phyloP scores from a whole-genome alignment of 1,284 basidiomycete genomes.

The Ceratobasidium theobromae region DNA sequence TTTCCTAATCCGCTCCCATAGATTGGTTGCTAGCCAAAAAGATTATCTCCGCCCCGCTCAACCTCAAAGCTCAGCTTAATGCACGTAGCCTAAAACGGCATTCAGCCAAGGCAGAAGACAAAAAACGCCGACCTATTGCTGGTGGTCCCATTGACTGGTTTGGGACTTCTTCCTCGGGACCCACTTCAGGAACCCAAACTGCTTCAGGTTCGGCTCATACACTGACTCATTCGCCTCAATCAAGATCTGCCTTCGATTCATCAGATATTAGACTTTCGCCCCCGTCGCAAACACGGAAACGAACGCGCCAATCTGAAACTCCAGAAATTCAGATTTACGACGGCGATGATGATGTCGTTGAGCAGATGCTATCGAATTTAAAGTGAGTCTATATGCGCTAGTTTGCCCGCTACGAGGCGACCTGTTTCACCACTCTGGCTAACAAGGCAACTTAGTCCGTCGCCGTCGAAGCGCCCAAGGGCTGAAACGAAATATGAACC shows the following conservation, averaged over 20 bases:
- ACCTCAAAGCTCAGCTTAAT: conserved; percentile 1
- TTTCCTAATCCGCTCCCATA: neutral
- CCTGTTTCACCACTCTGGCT: too few relatives aligned
- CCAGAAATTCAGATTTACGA: conserved; percentile 5
- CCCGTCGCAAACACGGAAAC: conserved; percentile 6
- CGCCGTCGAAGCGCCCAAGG: neutral
- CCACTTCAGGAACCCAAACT: neutral
- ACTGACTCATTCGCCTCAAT: neutral
- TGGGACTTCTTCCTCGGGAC: neutral
- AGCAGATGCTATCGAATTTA: neutral
- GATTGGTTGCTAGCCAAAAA: conserved; percentile 26
- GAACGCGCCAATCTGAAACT: neutral
- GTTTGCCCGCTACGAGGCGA: too few relatives aligned
- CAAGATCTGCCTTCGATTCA: neutral
- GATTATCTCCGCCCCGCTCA: conserved; percentile 18
- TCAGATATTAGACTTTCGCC: neutral
- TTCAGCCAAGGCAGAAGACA: neutral
- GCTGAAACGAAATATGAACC: neutral
- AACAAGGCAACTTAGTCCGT: neutral
- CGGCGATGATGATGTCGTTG: conserved; percentile 14
- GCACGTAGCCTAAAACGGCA: neutral
- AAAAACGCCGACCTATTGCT: neutral
- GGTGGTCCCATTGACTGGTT: conserved; percentile 10
- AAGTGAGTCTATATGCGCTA: neutral
- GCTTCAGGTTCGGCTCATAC: neutral